Evolutionary conservation across 805 yeast species (phyloP), one percentile per base, ranked within the genome.

Genomic region (fission yeast (Schizosaccharomyces pombe)): DNA sequence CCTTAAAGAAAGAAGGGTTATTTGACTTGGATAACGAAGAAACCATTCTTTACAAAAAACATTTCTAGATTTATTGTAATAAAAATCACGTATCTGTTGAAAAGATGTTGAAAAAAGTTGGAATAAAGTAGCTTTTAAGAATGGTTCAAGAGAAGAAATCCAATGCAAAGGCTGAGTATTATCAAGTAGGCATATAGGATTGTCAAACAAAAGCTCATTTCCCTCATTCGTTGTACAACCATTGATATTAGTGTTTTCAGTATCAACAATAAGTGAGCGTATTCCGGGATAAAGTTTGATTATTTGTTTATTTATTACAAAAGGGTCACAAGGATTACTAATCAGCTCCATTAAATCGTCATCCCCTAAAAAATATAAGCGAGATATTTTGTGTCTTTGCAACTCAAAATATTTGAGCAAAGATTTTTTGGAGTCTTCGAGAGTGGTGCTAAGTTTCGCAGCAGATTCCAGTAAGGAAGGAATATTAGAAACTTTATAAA

Each of bases 321-420:
- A 19, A 9, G n/a, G 5, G 22, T 14, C 5, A 24, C 22, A 8
- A 4, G 22, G n/a, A 37, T 37, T 19, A 37, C 43, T 16, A 11
- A 37, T 24, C 40, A 89, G 74, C 57, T 85, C 94, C 33, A 89
- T 68, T 31, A 89, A 66, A 63, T 89, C 95, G 57, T 86, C 95
- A 63, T 89, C 89, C 4, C 96, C 95, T 29, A 89, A 68, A 62
- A 89, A 87, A 61, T 80, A 86, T 55, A 86, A 80, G 52, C 96
- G 71, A 0, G 95, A 87, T 60, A 82, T 89, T 0, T 71, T 57
- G 47, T 75, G 80, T 58, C 97, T 69, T 62, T 87, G 94, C 39
- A 74, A 75, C 60, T 87, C 96, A 32, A 89, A 68, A 62, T 79
- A 89, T 6, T 84, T 89, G 11, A 78, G 71, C 12, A 89, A 69